phyloP scores from a whole-genome alignment of 2,329 filamentous ascomycete genomes.

The Penicillium sp. region DNA sequence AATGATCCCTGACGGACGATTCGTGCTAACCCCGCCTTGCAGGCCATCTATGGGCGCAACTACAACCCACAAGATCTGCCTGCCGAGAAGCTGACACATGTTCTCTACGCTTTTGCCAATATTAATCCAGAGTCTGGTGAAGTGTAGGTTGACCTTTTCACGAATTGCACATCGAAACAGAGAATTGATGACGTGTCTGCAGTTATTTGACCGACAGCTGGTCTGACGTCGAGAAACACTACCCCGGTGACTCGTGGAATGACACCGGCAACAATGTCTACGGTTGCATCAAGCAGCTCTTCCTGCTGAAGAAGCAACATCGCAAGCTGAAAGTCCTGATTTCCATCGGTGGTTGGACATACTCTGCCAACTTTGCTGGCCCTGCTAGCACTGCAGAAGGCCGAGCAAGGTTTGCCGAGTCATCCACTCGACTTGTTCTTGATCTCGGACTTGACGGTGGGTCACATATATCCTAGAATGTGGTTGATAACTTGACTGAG shows the following conservation, averaged over 20 bases:
- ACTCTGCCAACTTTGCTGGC: constrained; percentile 74
- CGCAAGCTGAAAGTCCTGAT: constrained; percentile 79
- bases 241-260: constrained; percentile 68
- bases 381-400: constrained; percentile 67
- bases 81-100: constrained; percentile 79
- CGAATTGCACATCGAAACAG: too few relatives aligned
- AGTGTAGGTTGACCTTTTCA: constrained; percentile 60
- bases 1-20: neutral
- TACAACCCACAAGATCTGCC: constrained; percentile 86
- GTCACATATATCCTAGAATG: constrained; percentile 17
- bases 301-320: constrained; percentile 75
- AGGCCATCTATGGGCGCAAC: constrained; percentile 85
- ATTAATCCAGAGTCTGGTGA: constrained; percentile 76
- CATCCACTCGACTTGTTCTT: constrained; percentile 74
- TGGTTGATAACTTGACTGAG: neutral
- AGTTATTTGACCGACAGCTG: constrained; percentile 68
- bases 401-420: constrained; percentile 68
- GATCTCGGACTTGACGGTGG: constrained; percentile 70
- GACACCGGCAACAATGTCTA: constrained; percentile 75
- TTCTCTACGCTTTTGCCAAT: constrained; percentile 92
- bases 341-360: constrained; percentile 83
- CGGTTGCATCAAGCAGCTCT: constrained; percentile 79
- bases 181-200: constrained; percentile 9
- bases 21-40: constrained; percentile 5
- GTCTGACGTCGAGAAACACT: constrained; percentile 73